phyloP scores from a whole-genome alignment of 768 basidiomycete genomes.

The Amanita subjunquillea region DNA sequence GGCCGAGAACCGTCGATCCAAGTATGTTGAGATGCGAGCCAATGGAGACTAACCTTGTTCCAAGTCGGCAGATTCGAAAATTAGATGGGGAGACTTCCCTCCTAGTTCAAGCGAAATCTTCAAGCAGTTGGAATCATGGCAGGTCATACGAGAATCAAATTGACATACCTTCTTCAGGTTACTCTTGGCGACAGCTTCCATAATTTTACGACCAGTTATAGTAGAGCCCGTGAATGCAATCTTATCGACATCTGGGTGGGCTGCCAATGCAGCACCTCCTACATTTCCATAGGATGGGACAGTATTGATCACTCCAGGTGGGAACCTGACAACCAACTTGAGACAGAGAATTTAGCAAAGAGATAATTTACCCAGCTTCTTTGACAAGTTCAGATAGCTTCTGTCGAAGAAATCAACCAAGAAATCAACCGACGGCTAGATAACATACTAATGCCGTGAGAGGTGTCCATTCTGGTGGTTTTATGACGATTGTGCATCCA shows the following conservation, averaged over 20 bases:
- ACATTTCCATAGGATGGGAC: constrained; percentile 73
- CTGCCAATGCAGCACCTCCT: constrained; percentile 77
- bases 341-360: constrained; percentile 7
- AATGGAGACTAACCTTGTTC: constrained; percentile 52
- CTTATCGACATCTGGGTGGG: constrained; percentile 84
- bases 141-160: neutral
- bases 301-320: constrained; percentile 85
- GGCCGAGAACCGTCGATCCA: too few species aligned
- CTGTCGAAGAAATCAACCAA: constrained; percentile 21
- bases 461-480: constrained; percentile 83
- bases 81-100: constrained; percentile 82
- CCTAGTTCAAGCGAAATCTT: constrained; percentile 89
- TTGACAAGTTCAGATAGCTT: constrained; percentile 75
- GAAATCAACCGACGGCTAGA: constrained; percentile 3
- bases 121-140: neutral
- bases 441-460: constrained; percentile 63
- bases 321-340: constrained; percentile 44
- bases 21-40: neutral
- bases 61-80: constrained; percentile 87
- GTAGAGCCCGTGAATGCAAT: constrained; percentile 95
- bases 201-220: constrained; percentile 78
- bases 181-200: constrained; percentile 85
- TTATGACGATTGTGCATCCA: constrained; percentile 93
- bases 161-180: constrained; percentile 79
- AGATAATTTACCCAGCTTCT: constrained; percentile 66